phyloP scores from a whole-genome alignment of 2,329 filamentous ascomycete species.

The Colletotrichum sp. region DNA sequence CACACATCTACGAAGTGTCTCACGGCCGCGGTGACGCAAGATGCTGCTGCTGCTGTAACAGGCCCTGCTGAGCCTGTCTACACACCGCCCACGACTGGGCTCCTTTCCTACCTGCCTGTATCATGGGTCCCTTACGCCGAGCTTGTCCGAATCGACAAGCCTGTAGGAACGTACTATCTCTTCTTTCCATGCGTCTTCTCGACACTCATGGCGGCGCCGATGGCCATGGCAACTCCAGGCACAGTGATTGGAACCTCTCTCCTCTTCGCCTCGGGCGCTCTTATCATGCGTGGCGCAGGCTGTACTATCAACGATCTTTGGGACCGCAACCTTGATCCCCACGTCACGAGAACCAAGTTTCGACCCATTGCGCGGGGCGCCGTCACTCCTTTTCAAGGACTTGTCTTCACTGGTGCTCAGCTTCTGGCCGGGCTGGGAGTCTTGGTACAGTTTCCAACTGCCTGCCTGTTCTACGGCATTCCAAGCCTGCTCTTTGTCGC shows the following conservation, averaged over 20 bases:
- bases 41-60: slow-evolving; percentile 14
- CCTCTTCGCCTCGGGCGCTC: slow-evolving; percentile 76
- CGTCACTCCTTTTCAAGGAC: slow-evolving; percentile 71
- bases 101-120: slow-evolving; percentile 71
- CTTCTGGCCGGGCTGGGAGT: slow-evolving; percentile 75
- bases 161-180: slow-evolving; percentile 82
- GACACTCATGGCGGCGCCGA: slow-evolving; percentile 77
- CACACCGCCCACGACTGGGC: slow-evolving; percentile 70
- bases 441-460: slow-evolving; percentile 75
- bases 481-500: slow-evolving; percentile 77
- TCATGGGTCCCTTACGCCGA: slow-evolving; percentile 83
- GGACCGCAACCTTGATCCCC: slow-evolving; percentile 85
- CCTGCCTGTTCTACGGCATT: slow-evolving; percentile 78
- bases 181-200: slow-evolving; percentile 88
- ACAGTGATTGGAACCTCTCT: slow-evolving; percentile 68
- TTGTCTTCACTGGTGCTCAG: slow-evolving; percentile 77
- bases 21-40: background rate
- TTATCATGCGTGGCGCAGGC: slow-evolving; percentile 87
- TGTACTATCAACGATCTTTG: slow-evolving; percentile 92
- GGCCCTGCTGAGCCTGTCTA: slow-evolving; percentile 49
- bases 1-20: slow-evolving; percentile 15
- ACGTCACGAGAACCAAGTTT: slow-evolving; percentile 76
- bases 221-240: slow-evolving; percentile 63
- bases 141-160: slow-evolving; percentile 81
- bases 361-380: slow-evolving; percentile 84